Conservation (phyloP, 192 early-diverging fungal species). For the Mortierella antarctica region DNA sequence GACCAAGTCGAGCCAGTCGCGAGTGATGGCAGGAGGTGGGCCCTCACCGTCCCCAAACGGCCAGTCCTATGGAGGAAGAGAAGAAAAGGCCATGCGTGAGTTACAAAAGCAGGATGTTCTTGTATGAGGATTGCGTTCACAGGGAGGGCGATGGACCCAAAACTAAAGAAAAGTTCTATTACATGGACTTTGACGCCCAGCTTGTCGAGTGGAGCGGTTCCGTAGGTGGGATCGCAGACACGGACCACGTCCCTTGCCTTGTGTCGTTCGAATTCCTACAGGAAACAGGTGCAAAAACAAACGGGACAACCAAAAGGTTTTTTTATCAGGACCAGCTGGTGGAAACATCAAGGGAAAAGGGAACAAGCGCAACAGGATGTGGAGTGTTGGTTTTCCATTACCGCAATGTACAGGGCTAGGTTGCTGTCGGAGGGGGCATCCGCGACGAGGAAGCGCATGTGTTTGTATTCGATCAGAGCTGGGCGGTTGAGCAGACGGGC, state of each 20-base stretch:
- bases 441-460: slow-evolving; percentile 80
- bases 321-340: background rate
- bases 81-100: background rate
- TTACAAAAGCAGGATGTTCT: background rate
- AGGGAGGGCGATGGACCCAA: background rate
- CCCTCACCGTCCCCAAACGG: slow-evolving; percentile 77
- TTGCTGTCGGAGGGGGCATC: slow-evolving; percentile 82
- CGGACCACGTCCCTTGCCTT: slow-evolving; percentile 82
- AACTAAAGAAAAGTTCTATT: background rate
- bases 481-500: slow-evolving; percentile 65
- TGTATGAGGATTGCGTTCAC: too few relatives aligned
- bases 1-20: slow-evolving; percentile 76
- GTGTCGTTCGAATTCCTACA: slow-evolving; percentile 74
- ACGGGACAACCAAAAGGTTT: too few relatives aligned
- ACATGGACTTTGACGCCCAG: slow-evolving; percentile 76
- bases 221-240: slow-evolving; percentile 90
- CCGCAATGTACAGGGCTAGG: slow-evolving; percentile 72
- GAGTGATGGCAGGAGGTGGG: slow-evolving; percentile 69
- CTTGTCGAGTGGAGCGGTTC: slow-evolving; percentile 58
- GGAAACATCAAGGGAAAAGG: background rate
- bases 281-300: slow-evolving; percentile 1
- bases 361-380: background rate
- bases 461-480: slow-evolving; percentile 73
- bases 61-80: slow-evolving; percentile 60
- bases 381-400: slow-evolving; percentile 26